Base-by-base conservation (phyloP, 495 filamentous ascomycete species). In the Tuber borchii region DNA sequence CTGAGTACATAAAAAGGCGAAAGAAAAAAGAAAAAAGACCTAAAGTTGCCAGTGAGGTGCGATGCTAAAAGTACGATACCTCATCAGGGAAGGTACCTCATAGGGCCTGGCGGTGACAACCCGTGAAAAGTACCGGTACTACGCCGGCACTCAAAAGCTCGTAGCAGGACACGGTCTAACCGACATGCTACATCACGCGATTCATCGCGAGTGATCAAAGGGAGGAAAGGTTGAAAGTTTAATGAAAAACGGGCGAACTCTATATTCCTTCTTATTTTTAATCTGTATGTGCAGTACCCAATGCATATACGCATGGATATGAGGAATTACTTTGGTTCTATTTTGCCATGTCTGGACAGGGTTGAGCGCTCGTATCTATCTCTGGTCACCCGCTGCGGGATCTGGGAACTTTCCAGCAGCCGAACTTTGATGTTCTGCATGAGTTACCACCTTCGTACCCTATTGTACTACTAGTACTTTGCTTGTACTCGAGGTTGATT, bases 381-480 rank as follows among this genome's bases (percentile, higher is more conserved):
- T 65, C 14, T 65, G n/a, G 12, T 14, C 26, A 31, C 26, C 56
- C 26, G 56, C 56, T 31, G 26, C 56, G 2, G 56, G n/a, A 65
- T 65, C 56, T 65, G 56, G n/a, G 4, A 65, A 31, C 26, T 56
- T 56, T 56, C 22, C n/a, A 65, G 12, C 26, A 65, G 56, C 10
- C 56, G 56, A 65, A 17, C 14, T 65, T 65, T 65, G 56, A 65
- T 65, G 56, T 65, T 65, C 51, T 31, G 26, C 56, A 65, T 65
- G 56, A 26, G 10, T 17, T 17, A 31, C 56, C 3, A 16, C 10
- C 26, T 31, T 31, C n/a, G n/a, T 10, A 26, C 56, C 9, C 12
- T 16, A 65, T 22, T 31, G 12, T 31, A 1, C 26, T 26, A 14
- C 51, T 31, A 1, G 12, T 26, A 14, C 51, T 61, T 20, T 26